phyloP scores from a whole-genome alignment of 257 asterid species.

The Paraleonurus japonicus region DNA sequence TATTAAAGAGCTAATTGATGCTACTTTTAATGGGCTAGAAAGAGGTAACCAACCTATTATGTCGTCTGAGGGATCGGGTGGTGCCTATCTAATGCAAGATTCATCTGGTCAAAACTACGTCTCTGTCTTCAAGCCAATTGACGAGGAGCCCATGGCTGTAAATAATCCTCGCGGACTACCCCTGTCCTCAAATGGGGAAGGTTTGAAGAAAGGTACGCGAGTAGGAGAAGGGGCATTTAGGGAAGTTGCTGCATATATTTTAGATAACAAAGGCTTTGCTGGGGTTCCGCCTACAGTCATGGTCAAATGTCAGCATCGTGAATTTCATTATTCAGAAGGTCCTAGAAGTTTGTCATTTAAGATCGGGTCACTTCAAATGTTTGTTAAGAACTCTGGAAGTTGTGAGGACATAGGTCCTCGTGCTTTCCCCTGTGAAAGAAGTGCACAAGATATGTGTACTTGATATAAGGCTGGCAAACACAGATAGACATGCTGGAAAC shows the following conservation, averaged over 20 bases:
- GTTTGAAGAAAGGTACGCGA: conserved; percentile 74
- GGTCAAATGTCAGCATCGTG: conserved; percentile 52
- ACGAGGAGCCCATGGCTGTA: conserved; percentile 82
- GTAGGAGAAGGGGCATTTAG: conserved; percentile 79
- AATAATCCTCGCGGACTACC: conserved; percentile 72
- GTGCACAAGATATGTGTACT: conserved; percentile 73
- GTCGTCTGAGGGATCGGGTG: conserved; percentile 74
- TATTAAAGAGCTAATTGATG: conserved; percentile 41
- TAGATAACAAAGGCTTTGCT: conserved; percentile 73
- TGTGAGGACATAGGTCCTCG: conserved; percentile 80
- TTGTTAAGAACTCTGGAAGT: conserved; percentile 71
- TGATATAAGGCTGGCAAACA: conserved; percentile 76
- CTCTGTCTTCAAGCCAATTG: conserved; percentile 70
- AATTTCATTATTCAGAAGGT: conserved; percentile 48
- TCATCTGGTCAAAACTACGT: conserved; percentile 47
- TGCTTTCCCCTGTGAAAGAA: conserved; percentile 59
- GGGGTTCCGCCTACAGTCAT: conserved; percentile 74
- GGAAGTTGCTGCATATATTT: conserved; percentile 77
- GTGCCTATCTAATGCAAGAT: conserved; percentile 78
- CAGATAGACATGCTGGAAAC: conserved; percentile 77
- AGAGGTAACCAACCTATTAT: conserved; percentile 52
- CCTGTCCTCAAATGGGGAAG: conserved; percentile 62
- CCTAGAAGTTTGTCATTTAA: conserved; percentile 31
- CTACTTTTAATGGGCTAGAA: conserved; percentile 53
- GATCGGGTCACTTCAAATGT: conserved; percentile 77